Evolutionary conservation across 208 protist species (phyloP).

Genomic region (Leishmania guyanensis): DNA sequence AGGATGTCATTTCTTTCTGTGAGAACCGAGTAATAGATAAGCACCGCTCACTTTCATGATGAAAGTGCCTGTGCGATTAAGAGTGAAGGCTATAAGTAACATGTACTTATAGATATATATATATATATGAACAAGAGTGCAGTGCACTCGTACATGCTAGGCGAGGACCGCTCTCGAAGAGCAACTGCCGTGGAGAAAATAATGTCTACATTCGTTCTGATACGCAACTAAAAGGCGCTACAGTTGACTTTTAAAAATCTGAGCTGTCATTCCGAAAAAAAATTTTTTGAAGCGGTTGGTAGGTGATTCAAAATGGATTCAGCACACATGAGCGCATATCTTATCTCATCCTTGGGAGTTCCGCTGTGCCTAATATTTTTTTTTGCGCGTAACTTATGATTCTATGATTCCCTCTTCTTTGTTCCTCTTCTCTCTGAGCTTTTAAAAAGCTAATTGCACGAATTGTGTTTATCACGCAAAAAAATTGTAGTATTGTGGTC

Average conservation of each 20-base stretch:
- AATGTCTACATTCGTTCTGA: not conserved
- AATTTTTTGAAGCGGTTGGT: not conserved
- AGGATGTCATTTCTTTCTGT: not conserved
- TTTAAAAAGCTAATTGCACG: not conserved
- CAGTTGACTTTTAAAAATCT: not conserved
- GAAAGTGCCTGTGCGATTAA: not conserved
- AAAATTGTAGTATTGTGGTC: not conserved
- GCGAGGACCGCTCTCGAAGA: not conserved
- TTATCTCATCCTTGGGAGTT: not conserved
- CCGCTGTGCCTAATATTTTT: not conserved
- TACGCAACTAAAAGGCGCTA: not conserved
- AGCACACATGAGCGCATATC: not conserved
- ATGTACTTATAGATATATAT: too few species aligned
- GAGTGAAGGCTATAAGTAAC: not conserved
- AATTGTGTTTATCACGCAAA: not conserved
- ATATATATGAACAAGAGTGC: not conserved
- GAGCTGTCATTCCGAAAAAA: not conserved
- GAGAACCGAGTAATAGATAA: not conserved
- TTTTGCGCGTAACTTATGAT: not conserved
- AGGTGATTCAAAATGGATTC: not conserved
- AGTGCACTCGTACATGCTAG: not conserved
- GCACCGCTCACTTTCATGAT: not conserved
- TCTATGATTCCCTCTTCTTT: not conserved
- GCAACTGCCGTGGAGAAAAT: not conserved
- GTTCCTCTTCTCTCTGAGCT: not conserved